phyloP scores from a whole-genome alignment of 1,139 yeast species.

The Hansenula sp. region DNA sequence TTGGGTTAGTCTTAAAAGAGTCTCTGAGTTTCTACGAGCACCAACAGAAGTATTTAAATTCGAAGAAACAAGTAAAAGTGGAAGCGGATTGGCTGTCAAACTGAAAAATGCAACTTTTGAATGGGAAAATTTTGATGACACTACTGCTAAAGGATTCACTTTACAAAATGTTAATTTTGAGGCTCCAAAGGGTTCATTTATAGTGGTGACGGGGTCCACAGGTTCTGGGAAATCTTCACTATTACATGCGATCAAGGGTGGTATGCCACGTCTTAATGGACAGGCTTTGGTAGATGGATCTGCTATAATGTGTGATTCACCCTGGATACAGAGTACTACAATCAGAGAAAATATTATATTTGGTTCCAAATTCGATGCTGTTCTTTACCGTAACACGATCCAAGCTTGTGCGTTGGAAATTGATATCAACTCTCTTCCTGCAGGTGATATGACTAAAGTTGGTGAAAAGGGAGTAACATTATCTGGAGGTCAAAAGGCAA shows the following conservation, averaged over 20 bases:
- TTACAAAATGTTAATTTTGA: not conserved
- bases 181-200: constrained; percentile 25
- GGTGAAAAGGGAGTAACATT: constrained; percentile 89
- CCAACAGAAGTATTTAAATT: constrained; percentile 29
- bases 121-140: constrained; percentile 52
- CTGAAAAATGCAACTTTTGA: constrained; percentile 51
- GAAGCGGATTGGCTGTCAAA: constrained; percentile 33
- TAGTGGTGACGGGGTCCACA: constrained; percentile 39
- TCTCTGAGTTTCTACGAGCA: constrained; percentile 46
- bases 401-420: constrained; percentile 59
- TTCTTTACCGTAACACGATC: constrained; percentile 49
- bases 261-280: too few species aligned
- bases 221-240: constrained; percentile 43
- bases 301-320: constrained; percentile 36
- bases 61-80: constrained; percentile 23
- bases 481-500: constrained; percentile 89
- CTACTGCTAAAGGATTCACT: constrained; percentile 1
- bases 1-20: constrained; percentile 50
- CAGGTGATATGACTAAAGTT: constrained; percentile 79
- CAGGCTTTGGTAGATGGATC: constrained; percentile 27
- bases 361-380: constrained; percentile 53
- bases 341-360: constrained; percentile 70
- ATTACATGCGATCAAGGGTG: constrained; percentile 31
- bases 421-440: constrained; percentile 67
- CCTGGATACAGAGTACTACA: constrained; percentile 86